These are phyloP conservation scores for Annulohypoxylon bovei DNA, from an alignment of 495 filamentous ascomycete genomes.

Conservation along the genomic window DNA sequence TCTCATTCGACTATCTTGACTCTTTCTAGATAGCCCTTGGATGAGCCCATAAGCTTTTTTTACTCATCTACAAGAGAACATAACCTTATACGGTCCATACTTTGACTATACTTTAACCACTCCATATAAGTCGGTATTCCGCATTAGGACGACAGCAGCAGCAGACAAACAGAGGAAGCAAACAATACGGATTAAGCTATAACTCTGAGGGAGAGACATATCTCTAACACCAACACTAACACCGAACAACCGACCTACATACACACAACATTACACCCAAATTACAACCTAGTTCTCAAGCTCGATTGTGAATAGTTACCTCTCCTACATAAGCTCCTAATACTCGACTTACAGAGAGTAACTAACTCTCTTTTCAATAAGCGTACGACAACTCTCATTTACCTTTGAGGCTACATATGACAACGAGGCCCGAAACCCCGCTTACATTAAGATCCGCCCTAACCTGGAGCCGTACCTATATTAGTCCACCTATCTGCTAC, in stretches of 20 bases:
- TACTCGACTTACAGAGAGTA: neutral
- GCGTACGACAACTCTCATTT: slow-evolving; percentile 13
- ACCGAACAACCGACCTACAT: neutral
- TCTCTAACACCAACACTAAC: neutral
- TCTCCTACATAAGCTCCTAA: neutral
- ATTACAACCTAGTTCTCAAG: neutral
- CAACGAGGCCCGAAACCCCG: slow-evolving; percentile 37
- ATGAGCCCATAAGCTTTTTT: neutral
- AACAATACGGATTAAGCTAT: neutral
- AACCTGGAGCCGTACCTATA: neutral
- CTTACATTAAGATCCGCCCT: slow-evolving; percentile 1
- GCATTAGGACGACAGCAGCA: slow-evolving; percentile 3
- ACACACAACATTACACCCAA: slow-evolving; percentile 7
- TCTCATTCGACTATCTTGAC: neutral
- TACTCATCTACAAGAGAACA: neutral
- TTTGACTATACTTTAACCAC: neutral
- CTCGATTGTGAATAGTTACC: slow-evolving; percentile 3
- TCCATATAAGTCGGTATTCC: slow-evolving; percentile 11
- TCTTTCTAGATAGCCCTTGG: slow-evolving; percentile 7
- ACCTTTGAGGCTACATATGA: slow-evolving; percentile 34
- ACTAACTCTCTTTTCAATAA: neutral
- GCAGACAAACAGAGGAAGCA: neutral
- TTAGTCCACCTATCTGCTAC: slow-evolving; percentile 19
- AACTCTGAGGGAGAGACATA: neutral
- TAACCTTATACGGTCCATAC: neutral